Evolutionary conservation across 306 rosid species (phyloP), one percentile per base, ranked within the genome.

Genomic region (Myrica gale): DNA sequence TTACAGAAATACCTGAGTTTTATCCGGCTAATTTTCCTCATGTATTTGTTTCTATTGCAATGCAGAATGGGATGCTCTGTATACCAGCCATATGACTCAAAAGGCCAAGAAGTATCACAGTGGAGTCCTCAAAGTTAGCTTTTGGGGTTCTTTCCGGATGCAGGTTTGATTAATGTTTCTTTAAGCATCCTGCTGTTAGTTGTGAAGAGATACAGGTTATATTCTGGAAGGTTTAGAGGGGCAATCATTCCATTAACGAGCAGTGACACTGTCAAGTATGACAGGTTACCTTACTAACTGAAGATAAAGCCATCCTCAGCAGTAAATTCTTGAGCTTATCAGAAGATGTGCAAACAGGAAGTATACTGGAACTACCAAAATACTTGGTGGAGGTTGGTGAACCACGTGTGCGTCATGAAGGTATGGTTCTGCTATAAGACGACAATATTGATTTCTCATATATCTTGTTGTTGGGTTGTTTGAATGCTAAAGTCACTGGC

Each of bases 31-130:
- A 0, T 52, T 52, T 52, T 7, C 19, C 6, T 13, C 56, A 52
- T 13, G 56, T 8, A 21, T 15, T 65, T 65, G 32, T 46, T 46
- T 44, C 60, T 55, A 68, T 39, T 56, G 37, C 66, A 60, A 10
- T 72, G 75, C 71, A 82, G 85, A 82, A 71, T 82, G 85, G 85
- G 41, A 82, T 68, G 82, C 77, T 50, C 57, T 82, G 41, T 82
- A 77, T 57, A 77, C 79, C 32, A 57, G 68, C 58, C 82, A 82
- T 79, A 77, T 77, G 39, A 73, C 78, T 77, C 85, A 77, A 32
- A 82, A 77, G 79, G 65, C 72, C 67, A 82, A 82, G 79, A 82
- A 58, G 39, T 82, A 72, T 66, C 79, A 82, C 46, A 66, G 13
- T 51, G 85, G 85, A 15, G 57, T 73, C 62, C 74, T 82, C 72